These are phyloP conservation scores for Corchorus capsularis DNA, from an alignment of 345 rosid genomes.

Conservation along the genomic window DNA sequence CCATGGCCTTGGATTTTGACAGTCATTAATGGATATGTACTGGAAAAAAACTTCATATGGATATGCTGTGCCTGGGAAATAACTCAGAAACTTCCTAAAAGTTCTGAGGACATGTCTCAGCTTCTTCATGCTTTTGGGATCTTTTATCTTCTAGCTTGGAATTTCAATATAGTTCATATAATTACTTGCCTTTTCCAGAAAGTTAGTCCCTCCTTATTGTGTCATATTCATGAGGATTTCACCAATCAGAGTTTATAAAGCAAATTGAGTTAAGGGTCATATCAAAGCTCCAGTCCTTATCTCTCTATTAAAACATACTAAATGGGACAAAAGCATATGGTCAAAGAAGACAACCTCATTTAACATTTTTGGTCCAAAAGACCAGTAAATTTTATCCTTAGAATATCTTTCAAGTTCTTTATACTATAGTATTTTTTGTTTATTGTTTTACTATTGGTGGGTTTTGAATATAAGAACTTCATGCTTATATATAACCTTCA, in stretches of 20 bases:
- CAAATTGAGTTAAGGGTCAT: not conserved
- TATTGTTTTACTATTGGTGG: not conserved
- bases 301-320: not conserved
- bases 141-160: not conserved
- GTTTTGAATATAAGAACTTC: not conserved
- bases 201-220: not conserved
- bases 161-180: not conserved
- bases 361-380: not conserved
- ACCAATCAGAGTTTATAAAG: not conserved
- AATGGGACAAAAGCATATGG: not conserved
- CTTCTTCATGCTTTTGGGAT: not conserved
- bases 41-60: not conserved
- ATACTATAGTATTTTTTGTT: not conserved
- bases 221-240: slow-evolving; percentile 8
- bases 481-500: not conserved
- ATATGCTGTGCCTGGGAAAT: not conserved
- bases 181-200: not conserved
- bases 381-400: not conserved
- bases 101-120: not conserved
- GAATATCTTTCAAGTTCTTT: not conserved
- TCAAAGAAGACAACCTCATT: not conserved
- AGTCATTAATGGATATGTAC: not conserved
- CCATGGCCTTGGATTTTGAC: too few relatives aligned
- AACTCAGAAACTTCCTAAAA: not conserved
- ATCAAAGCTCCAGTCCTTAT: not conserved